Percentiles rank a stretch among this genome's conserved stretches.
These are phyloP conservation scores for Ogataea henricii DNA, from an alignment of 805 yeast genomes.

Conservation along the genomic window DNA sequence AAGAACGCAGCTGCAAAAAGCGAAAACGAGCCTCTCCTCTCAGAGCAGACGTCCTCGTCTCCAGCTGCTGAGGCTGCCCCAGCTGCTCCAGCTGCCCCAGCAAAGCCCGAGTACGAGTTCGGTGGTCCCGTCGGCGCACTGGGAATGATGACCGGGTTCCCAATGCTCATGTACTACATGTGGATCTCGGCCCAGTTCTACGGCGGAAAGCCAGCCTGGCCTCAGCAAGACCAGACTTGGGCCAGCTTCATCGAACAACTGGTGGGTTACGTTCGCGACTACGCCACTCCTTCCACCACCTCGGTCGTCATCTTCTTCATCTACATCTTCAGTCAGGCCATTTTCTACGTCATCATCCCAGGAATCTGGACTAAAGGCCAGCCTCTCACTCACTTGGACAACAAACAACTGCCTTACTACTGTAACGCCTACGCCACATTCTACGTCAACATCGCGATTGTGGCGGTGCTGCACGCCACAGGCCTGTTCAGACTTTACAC, in stretches of 20 bases:
- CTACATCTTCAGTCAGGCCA: constrained; percentile 67
- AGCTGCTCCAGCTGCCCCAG: background rate
- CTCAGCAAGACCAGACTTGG: constrained; percentile 58
- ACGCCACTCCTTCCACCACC: constrained; percentile 58
- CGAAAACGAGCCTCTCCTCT: constrained; percentile 1
- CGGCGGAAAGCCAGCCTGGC: constrained; percentile 71
- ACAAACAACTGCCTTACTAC: constrained; percentile 82
- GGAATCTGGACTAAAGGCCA: constrained; percentile 96
- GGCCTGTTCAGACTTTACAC: constrained; percentile 74
- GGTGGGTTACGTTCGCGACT: constrained; percentile 45
- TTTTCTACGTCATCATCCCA: constrained; percentile 81
- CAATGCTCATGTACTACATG: constrained; percentile 93
- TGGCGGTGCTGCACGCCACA: constrained; percentile 66
- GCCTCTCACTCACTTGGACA: constrained; percentile 79
- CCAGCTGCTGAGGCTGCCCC: background rate
- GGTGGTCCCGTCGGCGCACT: constrained; percentile 91
- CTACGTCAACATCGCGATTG: constrained; percentile 64
- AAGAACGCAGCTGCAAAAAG: background rate
- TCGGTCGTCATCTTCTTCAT: constrained; percentile 73
- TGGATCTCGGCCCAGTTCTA: constrained; percentile 88
- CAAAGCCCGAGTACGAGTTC: constrained; percentile 68
- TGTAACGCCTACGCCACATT: constrained; percentile 91
- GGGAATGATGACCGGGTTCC: constrained; percentile 93
- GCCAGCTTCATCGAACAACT: constrained; percentile 47
- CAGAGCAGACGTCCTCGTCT: background rate